A percentile compares a stretch with the other conserved stretches of the same genome.
These are phyloP conservation scores for Colletotrichum cuscutae DNA, from an alignment of 2,329 filamentous ascomycete species.

Conservation along the genomic window DNA sequence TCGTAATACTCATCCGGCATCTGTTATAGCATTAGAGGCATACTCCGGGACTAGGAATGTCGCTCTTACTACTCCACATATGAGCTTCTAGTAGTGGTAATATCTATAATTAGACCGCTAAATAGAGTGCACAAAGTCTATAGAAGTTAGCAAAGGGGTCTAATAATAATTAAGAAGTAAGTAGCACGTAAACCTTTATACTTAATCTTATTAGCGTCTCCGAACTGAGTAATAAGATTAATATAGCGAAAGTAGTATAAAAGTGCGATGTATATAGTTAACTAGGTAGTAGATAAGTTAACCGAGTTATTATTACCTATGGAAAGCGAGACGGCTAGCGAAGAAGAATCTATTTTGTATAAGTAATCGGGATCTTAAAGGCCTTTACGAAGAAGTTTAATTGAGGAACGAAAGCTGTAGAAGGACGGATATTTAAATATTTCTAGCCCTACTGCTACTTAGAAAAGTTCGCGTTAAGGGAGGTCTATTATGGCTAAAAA, in stretches of 20 bases:
- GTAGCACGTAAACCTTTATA: neutral
- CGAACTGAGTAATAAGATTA: neutral
- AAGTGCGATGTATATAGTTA: neutral
- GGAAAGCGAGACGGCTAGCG: neutral
- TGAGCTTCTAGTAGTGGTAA: neutral
- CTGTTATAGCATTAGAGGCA: neutral
- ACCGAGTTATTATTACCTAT: no score
- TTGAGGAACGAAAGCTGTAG: no score
- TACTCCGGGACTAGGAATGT: neutral
- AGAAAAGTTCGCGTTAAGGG: no score
- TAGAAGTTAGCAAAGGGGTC: neutral
- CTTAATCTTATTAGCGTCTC: neutral
- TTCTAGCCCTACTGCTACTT: no score
- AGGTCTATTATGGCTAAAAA: no score
- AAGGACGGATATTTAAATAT: no score
- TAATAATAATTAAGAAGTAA: neutral
- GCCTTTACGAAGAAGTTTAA: no score
- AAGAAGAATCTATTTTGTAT: neutral
- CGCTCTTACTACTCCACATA: neutral
- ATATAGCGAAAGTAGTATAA: neutral
- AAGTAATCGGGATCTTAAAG: no score
- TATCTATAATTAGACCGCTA: neutral
- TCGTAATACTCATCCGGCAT: neutral
- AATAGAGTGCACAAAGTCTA: neutral
- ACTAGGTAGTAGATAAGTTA: neutral